A percentile compares a stretch with the other conserved stretches of the same genome.
Conservation (phyloP, 2,329 filamentous ascomycete genomes). For the Emericellopsis cladophorae region DNA sequence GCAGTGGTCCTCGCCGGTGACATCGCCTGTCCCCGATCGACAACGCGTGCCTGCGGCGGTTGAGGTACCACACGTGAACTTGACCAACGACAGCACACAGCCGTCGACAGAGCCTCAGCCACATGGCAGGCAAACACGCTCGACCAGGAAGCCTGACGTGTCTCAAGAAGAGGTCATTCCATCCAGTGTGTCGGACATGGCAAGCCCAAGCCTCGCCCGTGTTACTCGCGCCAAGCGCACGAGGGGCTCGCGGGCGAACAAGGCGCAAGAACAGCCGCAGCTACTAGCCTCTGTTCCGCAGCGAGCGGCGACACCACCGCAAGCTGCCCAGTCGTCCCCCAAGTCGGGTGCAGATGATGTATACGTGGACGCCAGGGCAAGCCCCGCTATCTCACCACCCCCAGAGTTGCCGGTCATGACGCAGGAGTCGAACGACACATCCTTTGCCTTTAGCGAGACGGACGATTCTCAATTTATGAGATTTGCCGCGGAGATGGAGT, state of each 20-base stretch:
- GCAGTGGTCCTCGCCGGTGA: constrained; percentile 44
- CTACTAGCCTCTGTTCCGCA: constrained; percentile 5
- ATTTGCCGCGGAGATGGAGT: constrained; percentile 36
- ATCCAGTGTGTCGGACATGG: constrained; percentile 12
- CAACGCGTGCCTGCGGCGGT: constrained; percentile 8
- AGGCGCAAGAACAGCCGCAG: neutral
- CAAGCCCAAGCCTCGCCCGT: constrained; percentile 3
- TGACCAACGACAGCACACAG: constrained; percentile 4
- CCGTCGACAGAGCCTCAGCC: constrained; percentile 2
- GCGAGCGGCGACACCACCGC: neutral
- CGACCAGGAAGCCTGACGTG: neutral
- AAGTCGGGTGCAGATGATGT: constrained; percentile 28
- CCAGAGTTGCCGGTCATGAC: neutral
- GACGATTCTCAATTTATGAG: constrained; percentile 35
- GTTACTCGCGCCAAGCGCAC: neutral
- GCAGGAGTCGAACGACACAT: constrained; percentile 12
- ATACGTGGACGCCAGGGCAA: constrained; percentile 36
- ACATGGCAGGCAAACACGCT: neutral
- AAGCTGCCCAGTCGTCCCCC: constrained; percentile 13
- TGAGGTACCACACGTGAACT: constrained; percentile 6
- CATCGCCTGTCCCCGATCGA: constrained; percentile 29
- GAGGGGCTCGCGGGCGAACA: too few species aligned
- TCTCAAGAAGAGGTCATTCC: constrained; percentile 10
- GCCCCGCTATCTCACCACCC: constrained; percentile 16
- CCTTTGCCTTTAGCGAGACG: constrained; percentile 27